phyloP scores from a whole-genome alignment of 108 stramenopile genomes.

The Cyclotella sp. region DNA sequence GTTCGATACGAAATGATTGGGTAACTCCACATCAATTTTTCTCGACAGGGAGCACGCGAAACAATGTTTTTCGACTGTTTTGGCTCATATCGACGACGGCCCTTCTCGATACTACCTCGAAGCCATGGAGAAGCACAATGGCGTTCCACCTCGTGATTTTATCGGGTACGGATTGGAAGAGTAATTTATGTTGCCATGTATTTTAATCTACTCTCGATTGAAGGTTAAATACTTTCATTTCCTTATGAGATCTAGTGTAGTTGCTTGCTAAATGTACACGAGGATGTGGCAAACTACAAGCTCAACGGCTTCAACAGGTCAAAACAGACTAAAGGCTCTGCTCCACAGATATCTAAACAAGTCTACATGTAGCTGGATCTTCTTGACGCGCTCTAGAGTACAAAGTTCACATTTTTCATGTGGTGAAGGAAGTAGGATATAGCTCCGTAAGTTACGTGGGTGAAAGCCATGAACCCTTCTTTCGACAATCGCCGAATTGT shows the following conservation, averaged over 20 bases:
- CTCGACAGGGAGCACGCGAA: constrained; percentile 52
- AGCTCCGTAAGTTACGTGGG: constrained; percentile 5
- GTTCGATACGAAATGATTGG: too few species aligned
- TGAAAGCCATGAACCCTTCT: not conserved
- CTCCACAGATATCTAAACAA: constrained; percentile 1
- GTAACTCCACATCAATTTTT: too few species aligned
- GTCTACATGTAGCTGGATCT: constrained; percentile 1
- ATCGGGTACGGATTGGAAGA: constrained; percentile 35
- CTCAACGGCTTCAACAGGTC: not conserved
- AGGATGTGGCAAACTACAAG: not conserved
- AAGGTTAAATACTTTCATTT: not conserved
- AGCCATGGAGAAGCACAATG: constrained; percentile 65
- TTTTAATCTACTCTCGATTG: not conserved
- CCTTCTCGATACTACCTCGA: constrained; percentile 77
- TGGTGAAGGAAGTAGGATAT: not conserved
- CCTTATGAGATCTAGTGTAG: not conserved
- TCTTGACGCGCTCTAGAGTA: constrained; percentile 4
- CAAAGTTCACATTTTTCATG: not conserved
- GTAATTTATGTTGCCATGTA: not conserved
- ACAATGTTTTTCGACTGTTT: constrained; percentile 61
- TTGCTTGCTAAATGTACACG: not conserved
- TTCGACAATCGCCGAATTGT: not conserved
- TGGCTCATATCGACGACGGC: constrained; percentile 76
- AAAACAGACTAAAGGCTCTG: not conserved
- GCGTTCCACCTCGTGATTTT: constrained; percentile 69